These are phyloP conservation scores for Beauveria rudraprayagi DNA, from an alignment of 2,329 filamentous ascomycete genomes.

Conservation along the genomic window DNA sequence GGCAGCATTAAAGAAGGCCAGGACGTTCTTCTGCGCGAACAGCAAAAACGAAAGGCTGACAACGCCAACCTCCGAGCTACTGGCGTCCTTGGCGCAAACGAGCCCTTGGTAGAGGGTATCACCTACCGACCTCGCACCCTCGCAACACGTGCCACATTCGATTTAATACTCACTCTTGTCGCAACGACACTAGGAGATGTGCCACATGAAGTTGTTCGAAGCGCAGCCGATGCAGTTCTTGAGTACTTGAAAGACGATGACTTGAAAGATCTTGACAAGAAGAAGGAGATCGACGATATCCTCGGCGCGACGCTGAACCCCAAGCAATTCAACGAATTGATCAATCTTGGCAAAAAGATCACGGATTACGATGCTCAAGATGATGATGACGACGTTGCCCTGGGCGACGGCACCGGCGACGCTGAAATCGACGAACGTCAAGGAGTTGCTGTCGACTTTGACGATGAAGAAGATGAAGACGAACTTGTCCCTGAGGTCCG, in stretches of 20 bases:
- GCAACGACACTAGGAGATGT: constrained; percentile 87
- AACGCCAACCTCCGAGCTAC: constrained; percentile 56
- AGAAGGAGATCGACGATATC: constrained; percentile 93
- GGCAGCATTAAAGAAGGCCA: constrained; percentile 71
- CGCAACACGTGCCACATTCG: constrained; percentile 86
- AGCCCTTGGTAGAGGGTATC: constrained; percentile 83
- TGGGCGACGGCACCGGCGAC: constrained; percentile 50
- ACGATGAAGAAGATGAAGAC: constrained; percentile 75
- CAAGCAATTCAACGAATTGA: constrained; percentile 93
- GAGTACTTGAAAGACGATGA: constrained; percentile 93
- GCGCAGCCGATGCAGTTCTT: constrained; percentile 83
- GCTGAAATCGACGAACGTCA: constrained; percentile 88
- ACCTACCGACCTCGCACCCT: constrained; percentile 86
- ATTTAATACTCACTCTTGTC: constrained; percentile 87
- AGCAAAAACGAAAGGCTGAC: constrained; percentile 79
- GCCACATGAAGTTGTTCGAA: constrained; percentile 81
- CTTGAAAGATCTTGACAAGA: constrained; percentile 95
- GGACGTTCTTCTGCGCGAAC: constrained; percentile 74
- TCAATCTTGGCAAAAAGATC: constrained; percentile 96
- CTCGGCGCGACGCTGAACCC: constrained; percentile 72
- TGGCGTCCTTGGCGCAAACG: constrained; percentile 75
- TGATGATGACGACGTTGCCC: constrained; percentile 81
- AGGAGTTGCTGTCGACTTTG: constrained; percentile 93
- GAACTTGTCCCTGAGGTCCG: constrained; percentile 76
- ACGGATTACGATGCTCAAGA: constrained; percentile 97